Evolutionary conservation across 176 grass and related monocot genomes (phyloP).

Genomic region (Echinochloa phyllopogon): DNA sequence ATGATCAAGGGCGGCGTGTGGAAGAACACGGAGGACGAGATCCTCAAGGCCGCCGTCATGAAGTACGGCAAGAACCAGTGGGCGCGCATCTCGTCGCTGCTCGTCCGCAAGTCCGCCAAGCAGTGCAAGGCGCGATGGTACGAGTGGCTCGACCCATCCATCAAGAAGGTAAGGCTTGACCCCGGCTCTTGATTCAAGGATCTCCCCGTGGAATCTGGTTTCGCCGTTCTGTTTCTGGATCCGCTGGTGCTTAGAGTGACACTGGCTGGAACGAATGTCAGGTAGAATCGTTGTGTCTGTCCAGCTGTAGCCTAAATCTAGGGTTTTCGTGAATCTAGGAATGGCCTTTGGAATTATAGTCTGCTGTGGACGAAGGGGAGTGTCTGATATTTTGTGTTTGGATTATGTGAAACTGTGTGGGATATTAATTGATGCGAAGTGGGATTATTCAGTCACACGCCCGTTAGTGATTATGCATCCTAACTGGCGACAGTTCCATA

Average conservation of each 20-base stretch:
- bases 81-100: conserved; percentile 83
- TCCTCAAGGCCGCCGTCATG: conserved; percentile 86
- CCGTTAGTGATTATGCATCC: not conserved
- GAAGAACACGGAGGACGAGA: conserved; percentile 93
- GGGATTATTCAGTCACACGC: not conserved
- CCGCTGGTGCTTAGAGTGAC: not conserved
- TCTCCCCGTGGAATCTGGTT: not conserved
- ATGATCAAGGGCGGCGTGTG: conserved; percentile 91
- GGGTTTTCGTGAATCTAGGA: not conserved
- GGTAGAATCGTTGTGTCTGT: not conserved
- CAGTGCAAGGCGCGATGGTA: conserved; percentile 89
- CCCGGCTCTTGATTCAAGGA: not conserved
- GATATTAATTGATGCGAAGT: not conserved
- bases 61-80: conserved; percentile 94
- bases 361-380: not conserved
- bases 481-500: not conserved
- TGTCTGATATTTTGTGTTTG: not conserved
- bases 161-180: conserved; percentile 58
- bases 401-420: not conserved
- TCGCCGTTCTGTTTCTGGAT: not conserved
- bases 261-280: not conserved
- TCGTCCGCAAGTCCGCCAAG: conserved; percentile 87
- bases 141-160: conserved; percentile 80
- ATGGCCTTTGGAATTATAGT: not conserved
- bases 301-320: not conserved